Percentiles rank a stretch among this genome's conserved stretches.
Evolutionary conservation across 2,329 filamentous ascomycete genomes (phyloP).

Genomic region (Camillea tinctor): DNA sequence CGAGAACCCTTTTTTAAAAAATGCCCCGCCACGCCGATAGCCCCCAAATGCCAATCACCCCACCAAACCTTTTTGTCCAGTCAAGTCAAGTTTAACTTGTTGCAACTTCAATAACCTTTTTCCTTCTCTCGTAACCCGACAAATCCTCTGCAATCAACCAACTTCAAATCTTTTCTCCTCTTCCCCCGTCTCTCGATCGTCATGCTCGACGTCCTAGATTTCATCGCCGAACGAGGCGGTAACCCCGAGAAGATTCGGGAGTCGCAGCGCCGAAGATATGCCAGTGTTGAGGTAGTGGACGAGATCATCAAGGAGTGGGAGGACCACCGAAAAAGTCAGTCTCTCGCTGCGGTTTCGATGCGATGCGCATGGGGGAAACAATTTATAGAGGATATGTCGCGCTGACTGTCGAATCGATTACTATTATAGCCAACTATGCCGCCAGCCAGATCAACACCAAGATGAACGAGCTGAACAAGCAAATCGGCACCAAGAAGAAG

Average conservation of each 20-base stretch:
- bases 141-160: no score
- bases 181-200: no score
- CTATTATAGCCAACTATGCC: constrained; percentile 62
- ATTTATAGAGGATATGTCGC: not conserved
- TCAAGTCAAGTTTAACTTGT: not conserved
- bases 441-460: constrained; percentile 77
- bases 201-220: constrained; percentile 63
- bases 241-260: constrained; percentile 90
- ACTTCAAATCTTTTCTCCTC: not conserved
- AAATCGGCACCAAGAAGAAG: constrained; percentile 91
- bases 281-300: constrained; percentile 81
- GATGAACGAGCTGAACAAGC: constrained; percentile 87
- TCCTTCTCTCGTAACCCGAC: not conserved
- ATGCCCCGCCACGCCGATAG: constrained; percentile 7
- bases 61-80: constrained; percentile 22
- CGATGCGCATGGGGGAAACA: not conserved
- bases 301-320: constrained; percentile 86
- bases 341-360: not conserved
- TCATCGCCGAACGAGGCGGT: constrained; percentile 83
- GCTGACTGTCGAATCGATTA: constrained; percentile 5
- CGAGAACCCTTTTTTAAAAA: constrained; percentile 49
- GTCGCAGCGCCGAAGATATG: constrained; percentile 80
- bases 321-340: constrained; percentile 73
- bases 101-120: not conserved
- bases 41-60: constrained; percentile 12